Percentiles rank a stretch among this genome's conserved stretches.
These are phyloP conservation scores for Suaeda aralocaspica DNA, from an alignment of 148 eudicot genomes.

Conservation along the genomic window DNA sequence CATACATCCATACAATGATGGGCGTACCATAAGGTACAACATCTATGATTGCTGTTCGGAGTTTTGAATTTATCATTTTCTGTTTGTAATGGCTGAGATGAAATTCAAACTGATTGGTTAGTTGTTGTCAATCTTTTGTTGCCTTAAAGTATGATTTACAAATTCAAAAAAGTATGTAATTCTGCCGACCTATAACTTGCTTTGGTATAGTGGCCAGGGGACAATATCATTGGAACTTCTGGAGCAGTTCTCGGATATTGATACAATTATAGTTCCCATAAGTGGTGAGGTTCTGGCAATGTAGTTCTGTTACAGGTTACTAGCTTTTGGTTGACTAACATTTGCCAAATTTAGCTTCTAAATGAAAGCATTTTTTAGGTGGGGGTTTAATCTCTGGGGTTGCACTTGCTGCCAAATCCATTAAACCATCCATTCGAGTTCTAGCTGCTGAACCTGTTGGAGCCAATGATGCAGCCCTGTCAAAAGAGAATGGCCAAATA, in stretches of 20 bases:
- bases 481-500: constrained; percentile 65
- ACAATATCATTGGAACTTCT: constrained; percentile 87
- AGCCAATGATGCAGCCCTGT: constrained; percentile 88
- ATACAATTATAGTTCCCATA: constrained; percentile 80
- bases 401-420: constrained; percentile 84
- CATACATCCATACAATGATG: constrained; percentile 85
- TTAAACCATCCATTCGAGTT: constrained; percentile 69
- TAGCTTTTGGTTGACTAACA: background rate
- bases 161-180: background rate
- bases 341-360: background rate
- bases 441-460: constrained; percentile 95
- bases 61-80: background rate
- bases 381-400: constrained; percentile 98
- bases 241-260: constrained; percentile 79
- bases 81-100: background rate
- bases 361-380: constrained; percentile 38
- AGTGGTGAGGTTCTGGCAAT: constrained; percentile 50
- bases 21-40: constrained; percentile 72
- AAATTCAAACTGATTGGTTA: background rate
- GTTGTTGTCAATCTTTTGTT: background rate
- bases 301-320: background rate
- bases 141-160: background rate
- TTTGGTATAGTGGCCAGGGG: constrained; percentile 71
- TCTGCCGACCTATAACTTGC: background rate
- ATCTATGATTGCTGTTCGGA: background rate